These are phyloP conservation scores for Xylaria sp. DNA, from an alignment of 2,329 filamentous ascomycete species.

Conservation along the genomic window DNA sequence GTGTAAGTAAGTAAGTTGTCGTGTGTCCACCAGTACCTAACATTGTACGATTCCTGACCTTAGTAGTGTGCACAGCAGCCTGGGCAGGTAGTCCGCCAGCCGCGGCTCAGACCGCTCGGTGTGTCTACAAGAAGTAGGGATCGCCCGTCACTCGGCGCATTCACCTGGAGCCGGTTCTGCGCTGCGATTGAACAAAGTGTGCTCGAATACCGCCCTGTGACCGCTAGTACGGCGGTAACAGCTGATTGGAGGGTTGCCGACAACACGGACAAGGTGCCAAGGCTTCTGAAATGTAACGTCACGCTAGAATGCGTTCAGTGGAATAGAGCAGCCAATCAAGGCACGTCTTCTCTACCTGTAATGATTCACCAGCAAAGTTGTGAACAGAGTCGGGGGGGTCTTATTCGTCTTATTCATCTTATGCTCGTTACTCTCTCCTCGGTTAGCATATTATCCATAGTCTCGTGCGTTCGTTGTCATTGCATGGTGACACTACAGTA, in stretches of 20 bases:
- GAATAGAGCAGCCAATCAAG: slow-evolving; percentile 34
- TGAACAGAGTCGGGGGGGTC: slow-evolving; percentile 19
- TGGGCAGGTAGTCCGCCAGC: slow-evolving; percentile 11
- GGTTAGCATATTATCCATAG: slow-evolving; percentile 25
- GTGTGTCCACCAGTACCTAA: not conserved
- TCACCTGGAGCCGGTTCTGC: slow-evolving; percentile 32
- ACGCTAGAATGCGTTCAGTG: slow-evolving; percentile 34
- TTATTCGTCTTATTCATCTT: slow-evolving; percentile 22
- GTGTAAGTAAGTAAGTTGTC: not conserved
- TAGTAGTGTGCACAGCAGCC: slow-evolving; percentile 8
- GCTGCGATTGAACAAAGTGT: slow-evolving; percentile 22
- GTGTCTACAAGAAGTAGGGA: slow-evolving; percentile 36
- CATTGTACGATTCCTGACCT: slow-evolving; percentile 1
- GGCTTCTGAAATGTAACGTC: slow-evolving; percentile 41
- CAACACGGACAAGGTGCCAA: slow-evolving; percentile 33
- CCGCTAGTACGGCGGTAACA: slow-evolving; percentile 20
- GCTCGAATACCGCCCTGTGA: slow-evolving; percentile 29
- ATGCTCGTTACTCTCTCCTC: slow-evolving; percentile 26
- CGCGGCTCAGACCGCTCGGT: slow-evolving; percentile 40
- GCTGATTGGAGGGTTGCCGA: slow-evolving; percentile 35
- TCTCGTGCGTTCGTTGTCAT: slow-evolving; percentile 24
- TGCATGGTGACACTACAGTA: slow-evolving; percentile 34
- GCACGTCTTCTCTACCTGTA: not conserved
- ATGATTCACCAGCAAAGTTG: slow-evolving; percentile 28
- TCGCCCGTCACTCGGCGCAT: slow-evolving; percentile 26